A percentile compares a stretch with the other conserved stretches of the same genome.
These are phyloP conservation scores for Tetrastigma voinierianum DNA, from an alignment of 164 flowering plant species.

Conservation along the genomic window DNA sequence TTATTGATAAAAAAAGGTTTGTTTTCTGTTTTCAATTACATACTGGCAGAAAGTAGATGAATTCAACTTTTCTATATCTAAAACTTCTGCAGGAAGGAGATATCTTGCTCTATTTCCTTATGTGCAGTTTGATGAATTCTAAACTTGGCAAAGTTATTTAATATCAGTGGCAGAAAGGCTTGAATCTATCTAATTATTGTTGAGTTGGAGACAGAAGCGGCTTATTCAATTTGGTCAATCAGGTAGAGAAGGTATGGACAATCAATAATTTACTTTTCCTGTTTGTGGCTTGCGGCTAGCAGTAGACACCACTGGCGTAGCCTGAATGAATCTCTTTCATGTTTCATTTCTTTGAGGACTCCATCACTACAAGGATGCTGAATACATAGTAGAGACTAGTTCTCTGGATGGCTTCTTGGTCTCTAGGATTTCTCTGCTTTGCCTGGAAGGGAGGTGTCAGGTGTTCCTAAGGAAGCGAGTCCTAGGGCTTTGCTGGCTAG, in stretches of 20 bases:
- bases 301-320: slow-evolving; percentile 98
- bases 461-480: slow-evolving; percentile 61
- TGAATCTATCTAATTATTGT: not conserved
- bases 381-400: slow-evolving; percentile 27
- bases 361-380: slow-evolving; percentile 35
- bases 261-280: not conserved
- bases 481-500: slow-evolving; percentile 41
- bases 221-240: too few species aligned
- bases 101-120: too few species aligned
- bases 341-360: slow-evolving; percentile 85
- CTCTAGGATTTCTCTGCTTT: slow-evolving; percentile 67
- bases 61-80: too few species aligned
- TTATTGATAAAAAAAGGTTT: too few species aligned
- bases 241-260: too few species aligned
- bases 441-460: slow-evolving; percentile 91
- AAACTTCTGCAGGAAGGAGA: too few species aligned
- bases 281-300: slow-evolving; percentile 59
- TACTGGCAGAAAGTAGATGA: too few species aligned
- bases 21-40: too few species aligned
- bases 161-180: too few species aligned
- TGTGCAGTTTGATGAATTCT: too few species aligned
- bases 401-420: slow-evolving; percentile 86
- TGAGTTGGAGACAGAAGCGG: too few species aligned
- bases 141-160: too few species aligned
- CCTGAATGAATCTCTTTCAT: slow-evolving; percentile 77